These are phyloP conservation scores for Suillus sp. DNA, from an alignment of 768 basidiomycete genomes.

Conservation along the genomic window DNA sequence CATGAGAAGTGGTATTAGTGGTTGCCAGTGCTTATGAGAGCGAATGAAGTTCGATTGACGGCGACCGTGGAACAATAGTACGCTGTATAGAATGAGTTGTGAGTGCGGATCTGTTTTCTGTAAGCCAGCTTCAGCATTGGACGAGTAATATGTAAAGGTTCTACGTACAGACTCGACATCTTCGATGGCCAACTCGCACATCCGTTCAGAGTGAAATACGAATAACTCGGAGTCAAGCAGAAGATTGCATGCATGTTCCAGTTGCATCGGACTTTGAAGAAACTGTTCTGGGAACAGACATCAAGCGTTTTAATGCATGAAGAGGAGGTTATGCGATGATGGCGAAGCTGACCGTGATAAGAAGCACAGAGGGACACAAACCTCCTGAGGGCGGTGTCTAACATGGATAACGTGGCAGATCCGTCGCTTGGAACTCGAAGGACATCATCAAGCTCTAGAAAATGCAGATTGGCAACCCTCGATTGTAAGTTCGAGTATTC, in stretches of 20 bases:
- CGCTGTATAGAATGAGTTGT: conserved; percentile 75
- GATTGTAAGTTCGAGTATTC: conserved; percentile 12
- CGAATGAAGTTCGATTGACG: conserved; percentile 71
- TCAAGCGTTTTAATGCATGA: not conserved
- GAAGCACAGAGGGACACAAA: conserved; percentile 79
- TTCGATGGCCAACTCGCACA: conserved; percentile 77
- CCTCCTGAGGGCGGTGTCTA: conserved; percentile 78
- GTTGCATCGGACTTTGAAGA: conserved; percentile 78
- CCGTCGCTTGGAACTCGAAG: conserved; percentile 62
- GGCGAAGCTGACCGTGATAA: conserved; percentile 72
- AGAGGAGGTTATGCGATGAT: conserved; percentile 10
- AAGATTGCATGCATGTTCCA: conserved; percentile 79
- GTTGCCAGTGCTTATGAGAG: conserved; percentile 81
- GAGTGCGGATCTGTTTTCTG: conserved; percentile 86
- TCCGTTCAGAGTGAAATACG: conserved; percentile 86
- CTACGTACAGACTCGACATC: conserved; percentile 65
- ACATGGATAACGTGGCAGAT: conserved; percentile 61
- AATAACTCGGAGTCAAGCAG: conserved; percentile 88
- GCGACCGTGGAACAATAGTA: conserved; percentile 77
- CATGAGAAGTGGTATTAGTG: conserved; percentile 80
- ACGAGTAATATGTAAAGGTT: not conserved
- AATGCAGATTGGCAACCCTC: conserved; percentile 1
- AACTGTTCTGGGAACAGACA: conserved; percentile 64
- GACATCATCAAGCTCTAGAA: conserved; percentile 84
- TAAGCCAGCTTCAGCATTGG: conserved; percentile 12